Percentiles rank a stretch among this genome's conserved stretches.
phyloP scores from a whole-genome alignment of 805 yeast genomes.

The Candida nonsorbophila region DNA sequence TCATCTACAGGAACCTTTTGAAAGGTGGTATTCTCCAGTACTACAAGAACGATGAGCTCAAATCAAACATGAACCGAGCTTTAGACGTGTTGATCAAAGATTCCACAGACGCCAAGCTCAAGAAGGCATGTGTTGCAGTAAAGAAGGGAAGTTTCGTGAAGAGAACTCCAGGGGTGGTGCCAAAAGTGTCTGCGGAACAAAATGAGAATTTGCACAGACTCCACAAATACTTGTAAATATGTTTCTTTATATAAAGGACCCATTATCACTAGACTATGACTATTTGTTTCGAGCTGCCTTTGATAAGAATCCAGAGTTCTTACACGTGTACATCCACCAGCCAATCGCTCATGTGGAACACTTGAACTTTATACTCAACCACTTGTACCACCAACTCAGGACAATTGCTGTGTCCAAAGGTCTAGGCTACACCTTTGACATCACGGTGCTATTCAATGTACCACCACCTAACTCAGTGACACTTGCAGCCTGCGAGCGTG shows the following conservation, averaged over 20 bases:
- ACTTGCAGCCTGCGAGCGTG: neutral
- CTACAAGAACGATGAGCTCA: no score
- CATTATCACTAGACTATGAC: slow-evolving; percentile 5
- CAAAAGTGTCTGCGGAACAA: no score
- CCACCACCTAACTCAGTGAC: slow-evolving; percentile 1
- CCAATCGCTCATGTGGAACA: slow-evolving; percentile 14
- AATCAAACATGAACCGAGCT: no score
- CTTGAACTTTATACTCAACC: slow-evolving; percentile 22
- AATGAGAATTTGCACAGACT: no score
- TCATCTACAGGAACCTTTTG: no score
- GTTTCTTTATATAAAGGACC: slow-evolving; percentile 7
- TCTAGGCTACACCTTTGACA: slow-evolving; percentile 19
- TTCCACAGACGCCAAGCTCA: no score
- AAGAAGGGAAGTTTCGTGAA: no score
- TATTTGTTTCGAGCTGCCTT: slow-evolving; percentile 4
- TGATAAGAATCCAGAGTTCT: neutral
- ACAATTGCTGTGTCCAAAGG: slow-evolving; percentile 11
- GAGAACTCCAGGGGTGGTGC: no score
- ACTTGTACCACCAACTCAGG: slow-evolving; percentile 24
- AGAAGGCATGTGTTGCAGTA: no score
- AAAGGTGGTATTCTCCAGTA: no score
- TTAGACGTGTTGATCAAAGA: no score
- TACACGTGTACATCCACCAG: slow-evolving; percentile 21
- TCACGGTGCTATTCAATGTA: slow-evolving; percentile 24
- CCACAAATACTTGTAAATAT: no score